phyloP scores from a whole-genome alignment of 129 eudicot genomes.

The Chrysanthemum lavandulifolium region DNA sequence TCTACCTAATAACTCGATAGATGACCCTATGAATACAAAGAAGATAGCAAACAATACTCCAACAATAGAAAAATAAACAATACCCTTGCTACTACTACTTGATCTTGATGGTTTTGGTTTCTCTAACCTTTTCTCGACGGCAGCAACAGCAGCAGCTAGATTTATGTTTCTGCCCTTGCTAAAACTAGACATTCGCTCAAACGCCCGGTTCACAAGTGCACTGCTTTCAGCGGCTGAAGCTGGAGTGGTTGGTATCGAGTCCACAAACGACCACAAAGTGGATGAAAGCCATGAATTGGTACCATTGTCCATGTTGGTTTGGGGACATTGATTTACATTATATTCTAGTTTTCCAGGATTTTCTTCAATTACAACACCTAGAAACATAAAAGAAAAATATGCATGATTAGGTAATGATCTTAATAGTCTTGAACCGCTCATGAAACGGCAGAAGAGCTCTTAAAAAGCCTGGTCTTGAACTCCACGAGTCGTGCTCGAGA shows the following conservation, averaged over 20 bases:
- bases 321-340: constrained; percentile 40
- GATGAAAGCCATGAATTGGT: constrained; percentile 64
- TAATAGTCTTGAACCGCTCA: constrained; percentile 9
- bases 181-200: constrained; percentile 87
- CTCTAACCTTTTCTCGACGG: constrained; percentile 30
- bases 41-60: constrained; percentile 70
- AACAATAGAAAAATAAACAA: constrained; percentile 50
- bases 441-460: constrained; percentile 28
- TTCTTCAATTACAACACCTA: constrained; percentile 64
- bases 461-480: constrained; percentile 69
- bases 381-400: constrained; percentile 27
- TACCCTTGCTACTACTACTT: constrained; percentile 32
- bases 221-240: constrained; percentile 85
- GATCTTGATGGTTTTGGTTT: constrained; percentile 31
- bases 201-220: constrained; percentile 63
- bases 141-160: not conserved
- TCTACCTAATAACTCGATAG: constrained; percentile 30
- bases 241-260: constrained; percentile 90
- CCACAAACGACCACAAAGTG: constrained; percentile 77
- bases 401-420: constrained; percentile 42
- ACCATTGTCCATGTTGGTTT: constrained; percentile 31
- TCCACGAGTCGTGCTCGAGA: constrained; percentile 71
- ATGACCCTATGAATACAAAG: constrained; percentile 50
- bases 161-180: constrained; percentile 47
- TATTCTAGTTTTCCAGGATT: constrained; percentile 35